phyloP scores from a whole-genome alignment of 192 early-diverging fungal genomes.

The Coemansia sp. region DNA sequence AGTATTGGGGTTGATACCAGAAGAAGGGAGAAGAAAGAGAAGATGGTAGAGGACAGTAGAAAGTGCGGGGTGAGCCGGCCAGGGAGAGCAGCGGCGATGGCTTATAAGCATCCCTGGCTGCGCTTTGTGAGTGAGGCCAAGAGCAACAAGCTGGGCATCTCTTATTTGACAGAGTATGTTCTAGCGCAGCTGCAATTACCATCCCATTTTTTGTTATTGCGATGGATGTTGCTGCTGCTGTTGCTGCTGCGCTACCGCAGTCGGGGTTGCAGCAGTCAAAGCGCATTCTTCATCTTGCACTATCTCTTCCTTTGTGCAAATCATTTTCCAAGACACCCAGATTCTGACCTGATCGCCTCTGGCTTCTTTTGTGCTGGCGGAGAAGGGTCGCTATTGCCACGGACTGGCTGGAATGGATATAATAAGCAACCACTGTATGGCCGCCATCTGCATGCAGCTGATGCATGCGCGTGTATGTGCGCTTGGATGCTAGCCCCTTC shows the following conservation, averaged over 20 bases:
- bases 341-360: neutral
- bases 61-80: neutral
- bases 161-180: too few species aligned
- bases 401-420: slow-evolving; percentile 23
- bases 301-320: slow-evolving; percentile 2
- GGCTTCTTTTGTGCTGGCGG: neutral
- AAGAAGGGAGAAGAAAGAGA: neutral
- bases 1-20: slow-evolving; percentile 5
- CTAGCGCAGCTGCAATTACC: neutral
- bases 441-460: slow-evolving; percentile 19
- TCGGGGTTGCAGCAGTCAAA: too few species aligned
- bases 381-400: neutral
- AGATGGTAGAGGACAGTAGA: slow-evolving; percentile 5
- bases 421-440: slow-evolving; percentile 18
- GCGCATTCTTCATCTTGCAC: neutral
- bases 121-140: neutral
- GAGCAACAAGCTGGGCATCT: too few species aligned
- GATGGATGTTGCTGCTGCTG: neutral
- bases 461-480: slow-evolving; percentile 19
- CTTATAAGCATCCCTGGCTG: neutral
- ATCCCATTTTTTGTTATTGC: neutral
- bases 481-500: neutral
- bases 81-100: neutral
- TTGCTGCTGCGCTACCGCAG: neutral
- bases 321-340: neutral